Conservation (phyloP, 345 rosid species). For the Physaria fendleri region DNA sequence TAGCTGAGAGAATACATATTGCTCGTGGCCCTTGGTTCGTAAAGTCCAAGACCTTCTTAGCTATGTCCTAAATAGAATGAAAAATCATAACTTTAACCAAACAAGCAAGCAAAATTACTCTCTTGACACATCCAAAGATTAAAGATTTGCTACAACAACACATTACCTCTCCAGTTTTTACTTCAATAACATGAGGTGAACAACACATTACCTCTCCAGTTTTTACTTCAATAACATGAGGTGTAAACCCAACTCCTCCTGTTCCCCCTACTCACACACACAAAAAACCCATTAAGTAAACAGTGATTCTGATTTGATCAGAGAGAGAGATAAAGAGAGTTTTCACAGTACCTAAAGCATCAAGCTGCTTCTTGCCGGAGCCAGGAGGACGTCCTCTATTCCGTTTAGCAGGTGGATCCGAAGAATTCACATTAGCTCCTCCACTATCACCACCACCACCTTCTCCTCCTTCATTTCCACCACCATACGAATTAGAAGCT, state of each 20-base stretch:
- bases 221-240: slow-evolving; percentile 80
- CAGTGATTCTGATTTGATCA: neutral
- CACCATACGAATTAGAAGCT: slow-evolving; percentile 36
- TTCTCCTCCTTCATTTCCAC: slow-evolving; percentile 15
- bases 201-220: slow-evolving; percentile 86
- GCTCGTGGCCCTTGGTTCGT: slow-evolving; percentile 87
- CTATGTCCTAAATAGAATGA: slow-evolving; percentile 57
- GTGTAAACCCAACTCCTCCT: slow-evolving; percentile 94
- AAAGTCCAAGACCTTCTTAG: slow-evolving; percentile 63
- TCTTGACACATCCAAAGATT: neutral
- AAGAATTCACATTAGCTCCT: slow-evolving; percentile 29
- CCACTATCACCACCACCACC: slow-evolving; percentile 25
- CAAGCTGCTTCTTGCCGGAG: slow-evolving; percentile 81
- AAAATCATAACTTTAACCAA: neutral
- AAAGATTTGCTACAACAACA: neutral
- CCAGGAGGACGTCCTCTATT: slow-evolving; percentile 94
- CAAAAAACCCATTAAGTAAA: neutral
- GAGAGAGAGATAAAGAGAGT: neutral
- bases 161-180: slow-evolving; percentile 82
- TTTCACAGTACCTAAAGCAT: slow-evolving; percentile 63
- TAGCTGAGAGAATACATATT: slow-evolving; percentile 89
- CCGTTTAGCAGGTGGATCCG: slow-evolving; percentile 56
- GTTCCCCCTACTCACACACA: slow-evolving; percentile 55
- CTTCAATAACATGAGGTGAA: slow-evolving; percentile 90
- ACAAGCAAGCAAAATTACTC: neutral